These are phyloP conservation scores for Solanum pinnatisectum DNA, from an alignment of 257 asterid genomes.

Conservation along the genomic window DNA sequence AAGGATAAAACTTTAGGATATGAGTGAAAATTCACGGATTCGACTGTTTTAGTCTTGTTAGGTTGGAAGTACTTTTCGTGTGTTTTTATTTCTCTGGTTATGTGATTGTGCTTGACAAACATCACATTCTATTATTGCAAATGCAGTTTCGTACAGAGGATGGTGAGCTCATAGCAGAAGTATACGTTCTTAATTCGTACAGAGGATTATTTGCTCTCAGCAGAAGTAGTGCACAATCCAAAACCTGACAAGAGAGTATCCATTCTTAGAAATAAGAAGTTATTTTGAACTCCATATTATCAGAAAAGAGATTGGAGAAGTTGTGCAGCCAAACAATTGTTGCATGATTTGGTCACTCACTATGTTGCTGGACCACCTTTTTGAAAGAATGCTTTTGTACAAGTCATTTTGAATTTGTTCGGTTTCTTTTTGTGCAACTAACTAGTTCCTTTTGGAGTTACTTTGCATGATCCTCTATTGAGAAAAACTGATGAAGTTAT, in stretches of 20 bases:
- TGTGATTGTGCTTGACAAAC: neutral
- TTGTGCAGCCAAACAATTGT: neutral
- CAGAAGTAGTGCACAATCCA: too few species aligned
- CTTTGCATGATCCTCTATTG: too few species aligned
- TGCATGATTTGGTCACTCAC: neutral
- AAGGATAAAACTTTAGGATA: neutral
- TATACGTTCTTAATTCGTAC: neutral
- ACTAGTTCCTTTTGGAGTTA: too few species aligned
- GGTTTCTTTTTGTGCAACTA: too few species aligned
- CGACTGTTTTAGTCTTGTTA: neutral
- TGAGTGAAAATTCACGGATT: neutral
- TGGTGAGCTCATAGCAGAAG: neutral
- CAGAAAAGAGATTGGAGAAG: too few species aligned
- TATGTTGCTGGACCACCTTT: too few species aligned
- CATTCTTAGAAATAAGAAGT: too few species aligned
- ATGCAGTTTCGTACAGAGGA: neutral
- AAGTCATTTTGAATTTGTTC: neutral
- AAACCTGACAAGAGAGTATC: too few species aligned
- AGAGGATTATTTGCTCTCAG: too few species aligned
- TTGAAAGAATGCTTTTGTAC: neutral
- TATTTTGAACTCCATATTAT: too few species aligned
- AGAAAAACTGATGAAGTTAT: too few species aligned
- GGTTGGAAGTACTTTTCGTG: neutral
- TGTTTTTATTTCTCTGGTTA: neutral
- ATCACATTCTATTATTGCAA: neutral